Conservation (phyloP, 2,329 filamentous ascomycete genomes). For the Aspergillus pseudonomiae region DNA sequence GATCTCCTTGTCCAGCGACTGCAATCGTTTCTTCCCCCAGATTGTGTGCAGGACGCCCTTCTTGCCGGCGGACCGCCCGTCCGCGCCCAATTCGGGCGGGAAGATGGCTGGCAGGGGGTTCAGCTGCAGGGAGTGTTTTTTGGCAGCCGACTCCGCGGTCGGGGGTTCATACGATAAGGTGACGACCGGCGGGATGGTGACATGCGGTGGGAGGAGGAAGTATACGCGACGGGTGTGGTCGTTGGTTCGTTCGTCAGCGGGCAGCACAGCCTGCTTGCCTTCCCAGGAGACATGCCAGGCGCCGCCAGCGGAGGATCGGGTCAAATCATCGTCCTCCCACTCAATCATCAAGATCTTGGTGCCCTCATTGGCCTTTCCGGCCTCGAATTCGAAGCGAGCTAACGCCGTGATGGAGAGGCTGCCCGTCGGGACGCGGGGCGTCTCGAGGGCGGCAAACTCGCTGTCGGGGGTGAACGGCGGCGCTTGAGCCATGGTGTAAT, state of each 20-base stretch:
- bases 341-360: slow-evolving; percentile 94
- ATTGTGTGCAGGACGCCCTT: slow-evolving; percentile 86
- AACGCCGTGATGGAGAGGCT: slow-evolving; percentile 60
- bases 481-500: slow-evolving; percentile 17
- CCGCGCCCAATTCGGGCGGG: slow-evolving; percentile 71
- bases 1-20: slow-evolving; percentile 76
- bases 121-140: slow-evolving; percentile 56
- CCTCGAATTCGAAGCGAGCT: slow-evolving; percentile 85
- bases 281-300: slow-evolving; percentile 83
- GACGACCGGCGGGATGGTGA: slow-evolving; percentile 71
- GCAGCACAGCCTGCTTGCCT: slow-evolving; percentile 73
- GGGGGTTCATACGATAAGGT: slow-evolving; percentile 60
- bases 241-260: slow-evolving; percentile 61
- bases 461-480: slow-evolving; percentile 35
- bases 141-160: not conserved
- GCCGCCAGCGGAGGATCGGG: slow-evolving; percentile 39
- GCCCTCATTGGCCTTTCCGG: slow-evolving; percentile 74
- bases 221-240: slow-evolving; percentile 68
- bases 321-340: slow-evolving; percentile 70
- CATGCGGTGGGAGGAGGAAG: slow-evolving; percentile 76
- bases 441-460: slow-evolving; percentile 36
- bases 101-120: slow-evolving; percentile 88
- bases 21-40: slow-evolving; percentile 83
- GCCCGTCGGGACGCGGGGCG: slow-evolving; percentile 28
- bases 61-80: slow-evolving; percentile 67